Conservation (phyloP, 148 eudicot species). For the Oxyria digyna region DNA sequence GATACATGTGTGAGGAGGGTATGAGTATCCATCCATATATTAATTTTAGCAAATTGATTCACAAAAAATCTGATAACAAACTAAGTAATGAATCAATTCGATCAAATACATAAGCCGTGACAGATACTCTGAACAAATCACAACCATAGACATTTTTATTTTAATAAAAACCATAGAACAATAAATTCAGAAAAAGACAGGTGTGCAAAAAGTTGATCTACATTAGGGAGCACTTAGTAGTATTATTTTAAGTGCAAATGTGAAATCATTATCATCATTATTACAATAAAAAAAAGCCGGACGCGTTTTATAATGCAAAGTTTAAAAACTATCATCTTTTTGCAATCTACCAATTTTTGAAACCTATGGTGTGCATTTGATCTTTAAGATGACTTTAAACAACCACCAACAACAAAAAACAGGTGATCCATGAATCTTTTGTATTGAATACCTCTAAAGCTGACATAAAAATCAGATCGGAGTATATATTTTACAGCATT, state of each 20-base stretch:
- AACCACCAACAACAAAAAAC: slow-evolving; percentile 1
- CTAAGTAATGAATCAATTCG: no score
- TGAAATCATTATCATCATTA: not conserved
- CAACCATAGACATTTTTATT: no score
- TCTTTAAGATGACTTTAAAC: not conserved
- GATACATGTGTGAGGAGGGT: no score
- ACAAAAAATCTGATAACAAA: no score
- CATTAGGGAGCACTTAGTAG: no score
- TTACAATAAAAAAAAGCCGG: not conserved
- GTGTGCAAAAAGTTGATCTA: not conserved
- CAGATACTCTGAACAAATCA: no score
- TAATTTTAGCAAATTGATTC: no score
- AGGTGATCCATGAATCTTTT: slow-evolving; percentile 4
- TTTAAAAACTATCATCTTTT: not conserved
- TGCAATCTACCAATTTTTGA: not conserved
- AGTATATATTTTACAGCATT: not conserved
- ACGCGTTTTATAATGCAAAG: not conserved
- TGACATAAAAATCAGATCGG: not conserved
- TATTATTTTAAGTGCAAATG: not conserved
- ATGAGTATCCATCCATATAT: no score
- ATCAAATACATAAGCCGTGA: no score
- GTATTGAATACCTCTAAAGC: not conserved
- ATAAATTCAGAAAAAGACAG: not conserved
- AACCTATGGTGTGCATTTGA: not conserved
- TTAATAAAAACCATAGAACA: not conserved